These are phyloP conservation scores for Penicillium psychrosexuale DNA, from an alignment of 2,329 filamentous ascomycete species.

Conservation along the genomic window DNA sequence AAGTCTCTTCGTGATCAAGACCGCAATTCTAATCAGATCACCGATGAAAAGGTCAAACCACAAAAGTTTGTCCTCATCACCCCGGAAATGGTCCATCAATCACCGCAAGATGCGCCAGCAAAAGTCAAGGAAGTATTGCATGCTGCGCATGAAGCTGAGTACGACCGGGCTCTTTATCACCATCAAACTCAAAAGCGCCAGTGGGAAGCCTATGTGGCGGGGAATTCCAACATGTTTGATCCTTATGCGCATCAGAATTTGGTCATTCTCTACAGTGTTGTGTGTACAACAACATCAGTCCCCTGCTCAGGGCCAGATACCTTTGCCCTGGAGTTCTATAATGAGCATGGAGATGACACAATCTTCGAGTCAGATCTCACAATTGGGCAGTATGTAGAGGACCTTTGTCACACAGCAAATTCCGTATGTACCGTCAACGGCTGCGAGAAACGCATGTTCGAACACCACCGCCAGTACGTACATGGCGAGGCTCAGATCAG, in stretches of 20 bases:
- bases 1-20: slow-evolving; percentile 76
- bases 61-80: slow-evolving; percentile 86
- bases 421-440: slow-evolving; percentile 77
- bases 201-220: slow-evolving; percentile 92
- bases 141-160: slow-evolving; percentile 93
- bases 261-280: slow-evolving; percentile 86
- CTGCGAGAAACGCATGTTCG: slow-evolving; percentile 82
- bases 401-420: slow-evolving; percentile 73
- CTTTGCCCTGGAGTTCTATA: slow-evolving; percentile 89
- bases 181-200: slow-evolving; percentile 92
- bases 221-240: slow-evolving; percentile 85
- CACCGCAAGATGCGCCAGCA: slow-evolving; percentile 72
- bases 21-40: slow-evolving; percentile 40
- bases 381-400: slow-evolving; percentile 90
- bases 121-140: slow-evolving; percentile 92
- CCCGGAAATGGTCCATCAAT: slow-evolving; percentile 89
- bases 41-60: slow-evolving; percentile 60
- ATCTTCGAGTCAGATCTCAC: slow-evolving; percentile 82
- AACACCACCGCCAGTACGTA: slow-evolving; percentile 95
- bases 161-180: slow-evolving; percentile 89
- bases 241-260: slow-evolving; percentile 96
- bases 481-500: slow-evolving; percentile 93
- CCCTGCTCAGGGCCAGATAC: slow-evolving; percentile 88
- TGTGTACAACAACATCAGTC: slow-evolving; percentile 89
- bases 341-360: slow-evolving; percentile 71